Evolutionary conservation across 495 filamentous ascomycete species (phyloP).

Genomic region (Letharia lupina): DNA sequence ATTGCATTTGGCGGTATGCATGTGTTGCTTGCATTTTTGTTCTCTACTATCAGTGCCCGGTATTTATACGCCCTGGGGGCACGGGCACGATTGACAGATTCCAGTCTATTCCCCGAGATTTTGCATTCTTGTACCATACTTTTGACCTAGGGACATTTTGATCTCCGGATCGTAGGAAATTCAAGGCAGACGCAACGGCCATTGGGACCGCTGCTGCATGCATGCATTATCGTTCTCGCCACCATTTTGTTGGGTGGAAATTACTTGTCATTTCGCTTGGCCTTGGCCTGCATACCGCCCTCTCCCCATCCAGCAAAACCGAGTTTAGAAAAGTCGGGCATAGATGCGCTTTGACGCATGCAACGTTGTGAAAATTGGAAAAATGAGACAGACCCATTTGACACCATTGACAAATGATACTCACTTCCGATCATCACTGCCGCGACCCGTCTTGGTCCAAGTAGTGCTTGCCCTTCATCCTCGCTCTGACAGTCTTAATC

Average conservation of each 20-base stretch:
- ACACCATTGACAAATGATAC: background rate
- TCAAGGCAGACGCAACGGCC: background rate
- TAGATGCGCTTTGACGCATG: background rate
- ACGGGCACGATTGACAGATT: background rate
- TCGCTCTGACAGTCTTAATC: too few relatives aligned
- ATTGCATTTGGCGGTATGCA: slow-evolving; percentile 11
- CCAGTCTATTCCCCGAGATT: background rate
- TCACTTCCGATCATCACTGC: background rate
- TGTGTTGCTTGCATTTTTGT: background rate
- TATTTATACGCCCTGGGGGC: slow-evolving; percentile 5
- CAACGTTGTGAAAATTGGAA: background rate
- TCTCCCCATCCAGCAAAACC: background rate
- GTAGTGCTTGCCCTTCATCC: background rate
- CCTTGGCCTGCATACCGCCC: background rate
- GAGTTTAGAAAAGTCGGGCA: background rate
- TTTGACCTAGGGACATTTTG: background rate
- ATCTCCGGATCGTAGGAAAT: background rate
- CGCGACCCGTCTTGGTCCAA: background rate
- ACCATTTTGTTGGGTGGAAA: background rate
- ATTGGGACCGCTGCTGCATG: background rate
- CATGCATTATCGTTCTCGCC: background rate
- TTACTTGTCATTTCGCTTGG: background rate
- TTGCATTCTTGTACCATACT: slow-evolving; percentile 11
- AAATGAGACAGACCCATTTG: background rate
- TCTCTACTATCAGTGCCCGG: background rate